These are phyloP conservation scores for Backusella luteola DNA, from an alignment of 192 early-diverging fungal species.

Conservation along the genomic window DNA sequence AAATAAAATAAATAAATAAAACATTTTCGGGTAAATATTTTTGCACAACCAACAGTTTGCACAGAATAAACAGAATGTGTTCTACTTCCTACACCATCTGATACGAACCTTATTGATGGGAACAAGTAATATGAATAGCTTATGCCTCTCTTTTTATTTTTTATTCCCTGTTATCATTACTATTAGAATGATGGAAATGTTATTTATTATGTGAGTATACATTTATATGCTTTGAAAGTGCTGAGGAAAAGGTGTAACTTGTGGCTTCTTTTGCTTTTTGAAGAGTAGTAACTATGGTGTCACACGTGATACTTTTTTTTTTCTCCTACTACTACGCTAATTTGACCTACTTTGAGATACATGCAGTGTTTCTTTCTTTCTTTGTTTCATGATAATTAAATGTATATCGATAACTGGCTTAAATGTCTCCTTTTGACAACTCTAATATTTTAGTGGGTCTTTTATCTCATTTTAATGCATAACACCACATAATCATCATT, in stretches of 20 bases:
- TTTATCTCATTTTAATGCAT: not conserved
- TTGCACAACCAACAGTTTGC: not conserved
- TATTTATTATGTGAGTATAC: not conserved
- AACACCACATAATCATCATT: not conserved
- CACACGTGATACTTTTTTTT: not conserved
- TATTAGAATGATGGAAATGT: not conserved
- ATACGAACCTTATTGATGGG: too few relatives aligned
- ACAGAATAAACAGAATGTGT: not conserved
- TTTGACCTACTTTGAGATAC: not conserved
- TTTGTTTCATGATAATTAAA: not conserved
- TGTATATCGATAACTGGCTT: not conserved
- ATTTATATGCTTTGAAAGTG: not conserved
- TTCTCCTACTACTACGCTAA: not conserved
- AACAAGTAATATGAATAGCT: too few relatives aligned
- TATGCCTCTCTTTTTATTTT: too few relatives aligned
- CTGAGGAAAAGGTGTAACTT: not conserved
- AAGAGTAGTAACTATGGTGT: not conserved
- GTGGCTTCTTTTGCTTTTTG: not conserved
- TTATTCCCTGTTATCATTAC: too few relatives aligned
- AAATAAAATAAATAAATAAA: conserved; percentile 5
- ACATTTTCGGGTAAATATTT: not conserved
- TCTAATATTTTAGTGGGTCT: not conserved
- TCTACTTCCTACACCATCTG: not conserved
- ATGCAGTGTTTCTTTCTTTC: not conserved
- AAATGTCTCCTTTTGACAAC: not conserved